phyloP scores from a whole-genome alignment of 2,329 filamentous ascomycete species.

The Cercospora nicotianae region DNA sequence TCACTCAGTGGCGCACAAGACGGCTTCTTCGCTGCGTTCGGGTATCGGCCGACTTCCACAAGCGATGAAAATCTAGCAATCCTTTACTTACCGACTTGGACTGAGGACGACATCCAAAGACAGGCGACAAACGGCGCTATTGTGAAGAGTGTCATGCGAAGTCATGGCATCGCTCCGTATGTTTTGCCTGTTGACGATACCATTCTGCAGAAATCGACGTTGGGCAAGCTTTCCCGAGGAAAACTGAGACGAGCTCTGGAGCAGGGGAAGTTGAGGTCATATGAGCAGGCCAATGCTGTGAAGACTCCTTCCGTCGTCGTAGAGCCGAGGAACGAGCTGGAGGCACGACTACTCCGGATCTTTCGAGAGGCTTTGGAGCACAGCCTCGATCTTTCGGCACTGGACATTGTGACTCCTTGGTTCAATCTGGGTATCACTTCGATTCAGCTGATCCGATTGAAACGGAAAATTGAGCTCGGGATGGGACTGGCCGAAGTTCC shows the following conservation, averaged over 20 bases:
- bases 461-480: not conserved
- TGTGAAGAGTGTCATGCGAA: not conserved
- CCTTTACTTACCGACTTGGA: not conserved
- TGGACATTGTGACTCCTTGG: slow-evolving; percentile 7
- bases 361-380: slow-evolving; percentile 4
- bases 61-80: slow-evolving; percentile 4
- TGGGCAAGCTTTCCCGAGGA: slow-evolving; percentile 25
- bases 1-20: slow-evolving; percentile 1
- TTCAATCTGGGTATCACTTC: slow-evolving; percentile 14
- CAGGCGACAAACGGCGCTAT: not conserved
- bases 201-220: slow-evolving; percentile 22
- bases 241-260: slow-evolving; percentile 19
- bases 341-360: slow-evolving; percentile 8
- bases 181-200: slow-evolving; percentile 5
- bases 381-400: not conserved
- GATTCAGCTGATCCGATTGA: slow-evolving; percentile 9
- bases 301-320: not conserved
- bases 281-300: slow-evolving; percentile 3
- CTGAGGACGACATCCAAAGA: not conserved
- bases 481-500: slow-evolving; percentile 1
- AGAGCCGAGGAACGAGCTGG: not conserved
- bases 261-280: slow-evolving; percentile 6
- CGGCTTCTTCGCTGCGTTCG: not conserved
- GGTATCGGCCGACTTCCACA: not conserved
- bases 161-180: slow-evolving; percentile 7